These are phyloP conservation scores for Coemansia sp. DNA, from an alignment of 192 early-diverging fungal species.

Conservation along the genomic window DNA sequence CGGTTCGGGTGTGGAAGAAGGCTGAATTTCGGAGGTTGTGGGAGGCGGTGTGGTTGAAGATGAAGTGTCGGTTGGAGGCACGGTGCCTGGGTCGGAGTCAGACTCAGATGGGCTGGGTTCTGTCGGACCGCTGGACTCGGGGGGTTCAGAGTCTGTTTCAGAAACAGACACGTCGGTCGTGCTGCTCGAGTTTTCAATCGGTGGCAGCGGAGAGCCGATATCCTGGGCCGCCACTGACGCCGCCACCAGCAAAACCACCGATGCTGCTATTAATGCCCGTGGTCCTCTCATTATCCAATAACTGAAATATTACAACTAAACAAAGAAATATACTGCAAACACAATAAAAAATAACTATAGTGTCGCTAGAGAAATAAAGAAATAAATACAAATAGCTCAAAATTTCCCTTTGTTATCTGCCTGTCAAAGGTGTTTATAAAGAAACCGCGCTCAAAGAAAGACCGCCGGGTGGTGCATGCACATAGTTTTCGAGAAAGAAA, in stretches of 20 bases:
- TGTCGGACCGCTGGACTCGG: not conserved
- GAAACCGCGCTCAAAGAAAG: no score
- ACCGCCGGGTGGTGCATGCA: no score
- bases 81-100: no score
- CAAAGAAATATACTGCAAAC: not conserved
- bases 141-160: not conserved
- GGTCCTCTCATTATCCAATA: slow-evolving; percentile 15
- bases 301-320: not conserved
- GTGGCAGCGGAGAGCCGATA: not conserved
- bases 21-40: no score
- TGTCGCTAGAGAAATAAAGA: not conserved
- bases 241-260: not conserved
- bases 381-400: not conserved
- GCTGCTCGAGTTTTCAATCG: not conserved
- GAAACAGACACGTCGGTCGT: not conserved
- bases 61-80: no score
- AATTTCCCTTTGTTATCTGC: no score
- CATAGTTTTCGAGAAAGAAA: no score
- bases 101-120: no score
- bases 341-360: not conserved
- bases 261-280: not conserved
- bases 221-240: slow-evolving; percentile 4
- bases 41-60: no score
- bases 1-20: not conserved
- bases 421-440: no score